A percentile compares a stretch with the other conserved stretches of the same genome.
Conservation (phyloP, 2,329 filamentous ascomycete species). For the Xylaria sp. region DNA sequence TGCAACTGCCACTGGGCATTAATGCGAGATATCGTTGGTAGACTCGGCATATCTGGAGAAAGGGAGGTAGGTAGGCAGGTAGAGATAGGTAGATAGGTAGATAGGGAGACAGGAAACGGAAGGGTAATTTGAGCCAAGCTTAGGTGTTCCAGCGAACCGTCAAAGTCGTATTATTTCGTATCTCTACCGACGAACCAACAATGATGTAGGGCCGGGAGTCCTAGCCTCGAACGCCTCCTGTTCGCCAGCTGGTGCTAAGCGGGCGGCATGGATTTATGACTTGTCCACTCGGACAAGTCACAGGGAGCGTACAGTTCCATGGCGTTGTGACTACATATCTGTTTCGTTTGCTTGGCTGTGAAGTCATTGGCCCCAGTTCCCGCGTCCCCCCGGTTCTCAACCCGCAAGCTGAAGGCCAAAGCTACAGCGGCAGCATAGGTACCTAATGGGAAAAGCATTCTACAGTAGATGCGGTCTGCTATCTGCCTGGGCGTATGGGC, state of each 20-base stretch:
- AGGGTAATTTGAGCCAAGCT: constrained; percentile 13
- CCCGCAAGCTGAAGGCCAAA: constrained; percentile 33
- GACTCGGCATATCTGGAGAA: constrained; percentile 24
- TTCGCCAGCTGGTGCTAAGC: constrained; percentile 22
- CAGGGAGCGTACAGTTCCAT: constrained; percentile 7
- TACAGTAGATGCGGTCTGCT: constrained; percentile 7
- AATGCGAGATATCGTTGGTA: constrained; percentile 35
- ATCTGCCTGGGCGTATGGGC: neutral
- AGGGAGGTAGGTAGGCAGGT: constrained; percentile 1
- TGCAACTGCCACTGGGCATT: constrained; percentile 32
- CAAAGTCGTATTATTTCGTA: constrained; percentile 29
- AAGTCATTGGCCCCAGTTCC: constrained; percentile 37
- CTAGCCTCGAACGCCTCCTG: constrained; percentile 26
- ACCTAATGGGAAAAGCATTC: constrained; percentile 30
- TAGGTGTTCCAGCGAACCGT: constrained; percentile 15
- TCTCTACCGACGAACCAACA: constrained; percentile 25
- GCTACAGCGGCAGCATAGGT: constrained; percentile 29
- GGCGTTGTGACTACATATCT: constrained; percentile 21
- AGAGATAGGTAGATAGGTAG: neutral
- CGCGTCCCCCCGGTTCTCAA: constrained; percentile 36
- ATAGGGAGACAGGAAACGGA: neutral
- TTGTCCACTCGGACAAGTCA: constrained; percentile 37
- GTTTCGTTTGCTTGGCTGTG: constrained; percentile 34
- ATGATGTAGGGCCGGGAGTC: constrained; percentile 17
- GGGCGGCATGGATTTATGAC: constrained; percentile 33